Conservation (phyloP, 2,329 filamentous ascomycete species). For the Arthroderma sp. region DNA sequence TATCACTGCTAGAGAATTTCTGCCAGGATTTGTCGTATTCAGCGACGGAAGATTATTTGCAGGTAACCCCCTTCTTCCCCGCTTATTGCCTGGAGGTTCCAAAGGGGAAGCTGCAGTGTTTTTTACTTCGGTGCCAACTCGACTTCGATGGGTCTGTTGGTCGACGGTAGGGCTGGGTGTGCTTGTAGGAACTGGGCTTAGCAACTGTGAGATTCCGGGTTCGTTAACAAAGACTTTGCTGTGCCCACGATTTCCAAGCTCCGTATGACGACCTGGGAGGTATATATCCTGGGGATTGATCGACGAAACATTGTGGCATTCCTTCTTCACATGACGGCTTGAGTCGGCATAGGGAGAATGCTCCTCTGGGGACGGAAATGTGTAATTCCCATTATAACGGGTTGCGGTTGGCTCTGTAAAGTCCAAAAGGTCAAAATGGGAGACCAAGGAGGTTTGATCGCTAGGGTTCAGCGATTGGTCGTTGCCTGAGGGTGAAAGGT, state of each 20-base stretch:
- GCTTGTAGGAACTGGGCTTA: conserved; percentile 21
- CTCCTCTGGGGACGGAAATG: conserved; percentile 11
- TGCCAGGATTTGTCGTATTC: conserved; percentile 15
- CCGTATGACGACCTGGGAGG: not conserved
- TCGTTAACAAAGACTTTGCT: not conserved
- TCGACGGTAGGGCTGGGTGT: conserved; percentile 19
- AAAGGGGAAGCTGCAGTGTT: conserved; percentile 1
- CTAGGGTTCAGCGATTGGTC: conserved; percentile 3
- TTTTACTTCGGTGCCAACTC: not conserved
- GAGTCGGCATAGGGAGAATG: conserved; percentile 11
- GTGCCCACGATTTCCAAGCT: too few relatives aligned
- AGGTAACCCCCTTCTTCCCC: conserved; percentile 3
- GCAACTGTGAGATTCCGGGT: conserved; percentile 17
- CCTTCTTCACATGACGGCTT: too few relatives aligned
- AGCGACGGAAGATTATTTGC: conserved; percentile 13
- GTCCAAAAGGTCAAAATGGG: conserved; percentile 19
- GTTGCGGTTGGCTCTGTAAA: conserved; percentile 18
- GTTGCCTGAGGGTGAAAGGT: too few relatives aligned
- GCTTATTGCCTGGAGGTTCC: not conserved
- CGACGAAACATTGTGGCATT: not conserved
- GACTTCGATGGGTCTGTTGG: conserved; percentile 6
- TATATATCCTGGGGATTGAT: conserved; percentile 5
- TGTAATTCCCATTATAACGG: conserved; percentile 18
- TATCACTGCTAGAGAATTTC: conserved; percentile 15
- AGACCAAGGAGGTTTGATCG: conserved; percentile 9